Conservation (phyloP, 2,329 filamentous ascomycete species). For the Diaporthe australafricana region DNA sequence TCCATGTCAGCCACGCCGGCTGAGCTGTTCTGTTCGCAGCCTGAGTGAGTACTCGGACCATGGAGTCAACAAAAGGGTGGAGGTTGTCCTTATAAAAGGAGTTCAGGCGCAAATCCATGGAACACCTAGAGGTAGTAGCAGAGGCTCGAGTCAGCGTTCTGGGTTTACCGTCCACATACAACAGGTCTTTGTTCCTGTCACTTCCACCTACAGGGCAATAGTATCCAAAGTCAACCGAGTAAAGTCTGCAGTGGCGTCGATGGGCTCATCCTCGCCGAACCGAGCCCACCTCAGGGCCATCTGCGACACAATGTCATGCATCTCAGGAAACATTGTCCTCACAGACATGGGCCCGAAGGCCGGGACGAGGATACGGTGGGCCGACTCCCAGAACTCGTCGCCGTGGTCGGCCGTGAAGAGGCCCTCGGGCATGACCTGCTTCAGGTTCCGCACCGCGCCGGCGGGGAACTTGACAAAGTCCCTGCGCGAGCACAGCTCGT, state of each 20-base stretch:
- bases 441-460: constrained; percentile 15
- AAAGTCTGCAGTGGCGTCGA: neutral
- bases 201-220: constrained; percentile 36
- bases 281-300: constrained; percentile 37
- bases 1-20: constrained; percentile 64
- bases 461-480: constrained; percentile 21
- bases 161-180: no score
- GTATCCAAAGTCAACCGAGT: constrained; percentile 37
- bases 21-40: constrained; percentile 52
- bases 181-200: no score
- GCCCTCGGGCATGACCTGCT: constrained; percentile 12
- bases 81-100: constrained; percentile 36
- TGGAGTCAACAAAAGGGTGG: constrained; percentile 34
- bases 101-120: constrained; percentile 39
- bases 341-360: constrained; percentile 15
- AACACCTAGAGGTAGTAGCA: no score
- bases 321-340: constrained; percentile 28
- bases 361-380: constrained; percentile 21
- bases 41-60: constrained; percentile 34
- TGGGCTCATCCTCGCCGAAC: neutral
- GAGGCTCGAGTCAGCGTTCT: no score
- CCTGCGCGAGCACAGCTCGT: constrained; percentile 16
- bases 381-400: constrained; percentile 1
- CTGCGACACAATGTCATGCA: constrained; percentile 37
- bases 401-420: constrained; percentile 24